Base-by-base conservation (phyloP, 441 rosid genomes). In the Lepidium campestre region DNA sequence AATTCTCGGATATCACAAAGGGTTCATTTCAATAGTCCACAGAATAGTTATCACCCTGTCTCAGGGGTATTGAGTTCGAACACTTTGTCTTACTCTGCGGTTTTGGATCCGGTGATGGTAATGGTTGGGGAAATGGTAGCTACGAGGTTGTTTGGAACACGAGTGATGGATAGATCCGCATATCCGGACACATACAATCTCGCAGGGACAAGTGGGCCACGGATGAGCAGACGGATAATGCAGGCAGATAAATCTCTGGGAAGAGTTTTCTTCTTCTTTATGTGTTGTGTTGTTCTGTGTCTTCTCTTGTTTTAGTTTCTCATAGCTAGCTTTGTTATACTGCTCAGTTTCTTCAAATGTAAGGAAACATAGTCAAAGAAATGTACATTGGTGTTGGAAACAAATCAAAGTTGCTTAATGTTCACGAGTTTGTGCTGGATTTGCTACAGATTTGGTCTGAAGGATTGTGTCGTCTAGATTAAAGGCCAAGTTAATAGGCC, bases 161-260 rank as follows among this genome's bases (percentile, higher is more conserved):
- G 79, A 5, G 32, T 80, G 34, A 70, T 80, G 27, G 81, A 82
- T 15, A 7, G 67, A 5, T 76, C 78, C 6, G 35, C 72, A 0
- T 83, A 82, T 45, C 90, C 89, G 1, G 80, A 86, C 70, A 82
- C 88, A 10, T 87, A 93, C 62, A 66, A 82, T 72, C 83, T 82
- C 4, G 76, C 64, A 0, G 86, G 83, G 22, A 82, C 63, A 53
- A 65, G 75, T 6, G 85, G 87, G 9, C 91, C 95, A 5, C 77
- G 96, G 77, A 73, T 87, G 65, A 78, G 96, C 71, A 84, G 96
- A 76, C 93, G 78, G 62, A 56, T 89, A 10, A 67, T 85, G 93
- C 82, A 81, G 69, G 85, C 86, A 0, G 96, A 92, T 17, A 84
- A 68, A 75, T 88, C 91, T 0, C 86, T 92, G 12, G 74, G 80